Conservation (phyloP, 2,329 filamentous ascomycete genomes). For the Aspergillus jensenii region DNA sequence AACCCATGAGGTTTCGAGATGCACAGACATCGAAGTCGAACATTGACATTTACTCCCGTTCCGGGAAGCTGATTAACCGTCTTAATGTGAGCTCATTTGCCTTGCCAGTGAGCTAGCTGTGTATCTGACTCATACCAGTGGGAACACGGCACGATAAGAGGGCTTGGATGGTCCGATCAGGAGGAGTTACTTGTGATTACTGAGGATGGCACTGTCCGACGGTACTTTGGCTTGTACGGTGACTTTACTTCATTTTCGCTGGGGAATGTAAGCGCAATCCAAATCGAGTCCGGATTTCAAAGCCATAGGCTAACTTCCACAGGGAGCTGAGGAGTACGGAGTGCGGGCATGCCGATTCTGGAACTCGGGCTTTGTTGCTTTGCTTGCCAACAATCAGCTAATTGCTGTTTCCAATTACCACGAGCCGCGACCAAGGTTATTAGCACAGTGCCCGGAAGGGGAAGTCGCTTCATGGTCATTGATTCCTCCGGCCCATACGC, state of each 20-base stretch:
- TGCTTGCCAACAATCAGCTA: slow-evolving; percentile 83
- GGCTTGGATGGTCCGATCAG: slow-evolving; percentile 93
- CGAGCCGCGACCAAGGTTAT: slow-evolving; percentile 81
- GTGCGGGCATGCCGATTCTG: slow-evolving; percentile 92
- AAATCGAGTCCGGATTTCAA: no score
- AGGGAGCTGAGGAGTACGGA: slow-evolving; percentile 81
- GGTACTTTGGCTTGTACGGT: slow-evolving; percentile 86
- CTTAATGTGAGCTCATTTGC: slow-evolving; percentile 57
- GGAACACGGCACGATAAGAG: slow-evolving; percentile 85
- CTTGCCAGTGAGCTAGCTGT: neutral
- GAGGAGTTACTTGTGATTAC: slow-evolving; percentile 88
- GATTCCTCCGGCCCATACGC: slow-evolving; percentile 81
- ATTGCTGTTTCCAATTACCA: slow-evolving; percentile 85
- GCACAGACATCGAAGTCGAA: slow-evolving; percentile 71
- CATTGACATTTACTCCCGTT: slow-evolving; percentile 92
- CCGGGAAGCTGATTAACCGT: slow-evolving; percentile 80
- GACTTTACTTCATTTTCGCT: slow-evolving; percentile 95
- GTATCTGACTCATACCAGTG: slow-evolving; percentile 51
- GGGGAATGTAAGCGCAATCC: slow-evolving; percentile 59
- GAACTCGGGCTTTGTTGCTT: slow-evolving; percentile 84
- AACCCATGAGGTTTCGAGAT: slow-evolving; percentile 75
- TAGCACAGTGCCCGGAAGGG: slow-evolving; percentile 75
- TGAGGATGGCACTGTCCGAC: slow-evolving; percentile 84
- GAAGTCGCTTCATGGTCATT: slow-evolving; percentile 85
- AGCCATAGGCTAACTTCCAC: slow-evolving; percentile 14